These are phyloP conservation scores for Dimargaris verticillata DNA, from an alignment of 192 early-diverging fungal genomes.

Conservation along the genomic window DNA sequence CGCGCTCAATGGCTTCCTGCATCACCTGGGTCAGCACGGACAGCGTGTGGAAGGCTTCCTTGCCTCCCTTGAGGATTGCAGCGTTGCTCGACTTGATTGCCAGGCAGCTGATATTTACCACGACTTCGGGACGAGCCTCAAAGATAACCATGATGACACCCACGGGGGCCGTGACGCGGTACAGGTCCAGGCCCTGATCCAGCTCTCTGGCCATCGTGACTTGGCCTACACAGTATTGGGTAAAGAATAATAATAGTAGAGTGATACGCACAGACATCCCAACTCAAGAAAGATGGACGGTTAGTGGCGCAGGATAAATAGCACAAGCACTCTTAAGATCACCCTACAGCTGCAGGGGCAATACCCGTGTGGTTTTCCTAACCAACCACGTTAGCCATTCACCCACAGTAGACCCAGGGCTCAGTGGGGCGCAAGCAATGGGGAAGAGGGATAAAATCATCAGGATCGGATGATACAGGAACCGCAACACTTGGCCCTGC, in stretches of 20 bases:
- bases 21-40: slow-evolving; percentile 57
- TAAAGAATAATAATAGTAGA: neutral
- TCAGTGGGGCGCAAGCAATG: too few relatives aligned
- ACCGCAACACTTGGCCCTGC: too few relatives aligned
- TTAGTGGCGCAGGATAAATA: neutral
- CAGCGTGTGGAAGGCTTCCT: slow-evolving; percentile 74
- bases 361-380: too few relatives aligned
- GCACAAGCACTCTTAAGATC: too few relatives aligned
- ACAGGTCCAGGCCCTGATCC: slow-evolving; percentile 74
- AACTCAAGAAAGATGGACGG: too few relatives aligned
- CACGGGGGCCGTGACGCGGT: slow-evolving; percentile 80
- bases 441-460: too few relatives aligned
- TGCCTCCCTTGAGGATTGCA: slow-evolving; percentile 94
- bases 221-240: slow-evolving; percentile 15
- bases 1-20: slow-evolving; percentile 47
- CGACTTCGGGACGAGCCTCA: slow-evolving; percentile 95
- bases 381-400: too few relatives aligned
- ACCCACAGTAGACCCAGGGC: too few relatives aligned
- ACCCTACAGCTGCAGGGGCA: too few relatives aligned
- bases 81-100: slow-evolving; percentile 95
- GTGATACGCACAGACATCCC: slow-evolving; percentile 11
- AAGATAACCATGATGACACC: slow-evolving; percentile 95
- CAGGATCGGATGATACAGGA: too few relatives aligned
- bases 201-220: slow-evolving; percentile 60
- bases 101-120: slow-evolving; percentile 89